Evolutionary conservation across 768 basidiomycete genomes (phyloP), one percentile per base, ranked within the genome.

Genomic region (Rhodosporidiobolus sp.): DNA sequence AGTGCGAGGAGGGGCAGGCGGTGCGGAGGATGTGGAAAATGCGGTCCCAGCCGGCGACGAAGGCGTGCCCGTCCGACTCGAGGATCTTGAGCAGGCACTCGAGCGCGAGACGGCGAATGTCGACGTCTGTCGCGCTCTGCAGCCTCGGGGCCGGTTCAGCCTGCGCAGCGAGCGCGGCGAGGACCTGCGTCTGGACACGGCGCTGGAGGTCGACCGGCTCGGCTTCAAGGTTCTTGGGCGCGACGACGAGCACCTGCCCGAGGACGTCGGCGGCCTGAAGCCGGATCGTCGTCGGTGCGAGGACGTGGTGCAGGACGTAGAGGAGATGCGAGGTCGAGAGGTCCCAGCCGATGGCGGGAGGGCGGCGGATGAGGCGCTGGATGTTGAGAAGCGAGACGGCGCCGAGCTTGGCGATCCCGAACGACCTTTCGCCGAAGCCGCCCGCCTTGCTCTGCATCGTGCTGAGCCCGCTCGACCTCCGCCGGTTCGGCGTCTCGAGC

Each of bases 11-110:
- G 60, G 86, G 86, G 80, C 94, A 97, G 17, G 96, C 91, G 69
- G 91, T 92, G 53, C 88, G 87, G 11, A 99, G 84, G 86, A 97
- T 94, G 74, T 89, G 87, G 80, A 98, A 97, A 76, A 97, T 92
- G 0, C 85, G 89, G 76, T 90, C 89, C 95, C 95, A 99, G 0
- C 96, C 95, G 22, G 90, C 87, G 14, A 94, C 86, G 2, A 99
- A 84, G 0, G 92, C 93, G 80, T 97, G 93, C 1, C 92, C 95
- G 0, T 92, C 91, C 1, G 88, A 87, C 79, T 97, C 91, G 17
- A 99, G 83, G 64, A 99, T 94, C 75, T 90, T 87, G 74, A 94
- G 91, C 17, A 99, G 81, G 0, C 91, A 91, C 77, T 95, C 92
- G 63, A 94, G 83, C 0, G 93, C 95, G 87, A 94, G 90, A 32